A percentile compares a stretch with the other conserved stretches of the same genome.
These are phyloP conservation scores for Geoglossum cookeanum DNA, from an alignment of 2,329 filamentous ascomycete genomes.

Conservation along the genomic window DNA sequence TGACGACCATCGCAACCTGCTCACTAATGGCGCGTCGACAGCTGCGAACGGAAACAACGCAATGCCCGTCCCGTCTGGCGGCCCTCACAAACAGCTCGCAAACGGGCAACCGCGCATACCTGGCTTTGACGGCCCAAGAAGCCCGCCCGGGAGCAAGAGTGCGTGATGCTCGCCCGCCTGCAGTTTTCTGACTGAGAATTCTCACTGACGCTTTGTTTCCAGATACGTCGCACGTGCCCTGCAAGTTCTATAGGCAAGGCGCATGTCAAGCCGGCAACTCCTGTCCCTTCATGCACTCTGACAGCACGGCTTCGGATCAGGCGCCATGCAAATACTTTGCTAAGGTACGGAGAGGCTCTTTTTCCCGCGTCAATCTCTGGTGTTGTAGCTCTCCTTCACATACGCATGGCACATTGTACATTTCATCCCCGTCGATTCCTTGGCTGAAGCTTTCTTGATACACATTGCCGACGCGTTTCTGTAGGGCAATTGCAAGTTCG, in stretches of 20 bases:
- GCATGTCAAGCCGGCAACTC: constrained; percentile 89
- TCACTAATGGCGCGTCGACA: neutral
- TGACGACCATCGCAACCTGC: neutral
- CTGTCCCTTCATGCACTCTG: constrained; percentile 90
- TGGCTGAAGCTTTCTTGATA: neutral
- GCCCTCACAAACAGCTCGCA: constrained; percentile 5
- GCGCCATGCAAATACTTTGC: constrained; percentile 95
- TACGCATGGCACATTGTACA: neutral
- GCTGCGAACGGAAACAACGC: constrained; percentile 8
- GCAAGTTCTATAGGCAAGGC: constrained; percentile 97
- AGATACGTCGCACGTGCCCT: constrained; percentile 95
- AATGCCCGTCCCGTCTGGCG: constrained; percentile 8
- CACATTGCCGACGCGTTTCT: neutral
- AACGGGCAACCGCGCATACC: constrained; percentile 8
- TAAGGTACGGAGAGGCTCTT: constrained; percentile 43
- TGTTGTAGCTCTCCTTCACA: neutral
- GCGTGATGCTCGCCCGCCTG: neutral
- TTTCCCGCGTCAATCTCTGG: neutral
- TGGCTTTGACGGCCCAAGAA: constrained; percentile 11
- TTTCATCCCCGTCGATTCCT: neutral
- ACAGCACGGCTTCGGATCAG: constrained; percentile 65
- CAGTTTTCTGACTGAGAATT: neutral
- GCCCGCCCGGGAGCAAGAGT: constrained; percentile 13
- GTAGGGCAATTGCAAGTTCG: constrained; percentile 97
- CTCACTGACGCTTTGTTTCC: neutral